Base-by-base conservation (phyloP, 805 yeast genomes). In the Cyberlindnera xylosilytica region DNA sequence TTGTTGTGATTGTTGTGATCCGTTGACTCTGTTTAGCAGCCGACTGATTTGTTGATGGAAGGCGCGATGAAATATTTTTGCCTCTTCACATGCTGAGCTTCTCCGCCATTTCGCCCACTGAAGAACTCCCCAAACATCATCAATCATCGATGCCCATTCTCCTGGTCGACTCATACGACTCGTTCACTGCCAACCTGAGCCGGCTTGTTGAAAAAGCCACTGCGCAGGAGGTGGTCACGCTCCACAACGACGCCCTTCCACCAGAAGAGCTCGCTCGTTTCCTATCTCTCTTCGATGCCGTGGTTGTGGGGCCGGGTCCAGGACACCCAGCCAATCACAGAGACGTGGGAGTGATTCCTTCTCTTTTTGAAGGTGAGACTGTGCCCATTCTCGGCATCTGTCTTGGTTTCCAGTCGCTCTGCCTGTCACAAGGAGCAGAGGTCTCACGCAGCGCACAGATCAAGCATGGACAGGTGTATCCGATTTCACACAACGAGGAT, bases 281-380 rank as follows among this genome's bases (percentile, higher is more conserved):
- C 44, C 56, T 87, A 16, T 67, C 71, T 1, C 56, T 67, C 7
- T 80, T 87, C 51, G 87, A 85, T 44, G 88, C 88, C 26, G 70
- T 93, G 3, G 79, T 93, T 0, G 72, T 93, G 8, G 99, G 99
- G 0, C 99, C 99, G 0, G 99, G 99, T 0, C 99, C 99, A 0
- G 99, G 99, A 0, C 79, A 86, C 52, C 99, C 99, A 0, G 62
- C 65, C 1, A 65, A 68, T 52, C 56, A 73, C 4, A 28, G 57
- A 2, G 97, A 90, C 54, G 77, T 83, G 22, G 97, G 96, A 0
- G 72, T 88, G 10, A 77, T 90, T 13, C 76, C 80, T 0, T 62
- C 63, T 7, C 45, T 90, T 50, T 83, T 76, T 48, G 47, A 54
- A 20, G 34, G 30, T 5, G 42, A 46, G 1, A 13, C 26, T 11